Percentiles rank a stretch among this genome's conserved stretches.
phyloP scores from a whole-genome alignment of 768 basidiomycete species.

The Hygrocybe punicea region DNA sequence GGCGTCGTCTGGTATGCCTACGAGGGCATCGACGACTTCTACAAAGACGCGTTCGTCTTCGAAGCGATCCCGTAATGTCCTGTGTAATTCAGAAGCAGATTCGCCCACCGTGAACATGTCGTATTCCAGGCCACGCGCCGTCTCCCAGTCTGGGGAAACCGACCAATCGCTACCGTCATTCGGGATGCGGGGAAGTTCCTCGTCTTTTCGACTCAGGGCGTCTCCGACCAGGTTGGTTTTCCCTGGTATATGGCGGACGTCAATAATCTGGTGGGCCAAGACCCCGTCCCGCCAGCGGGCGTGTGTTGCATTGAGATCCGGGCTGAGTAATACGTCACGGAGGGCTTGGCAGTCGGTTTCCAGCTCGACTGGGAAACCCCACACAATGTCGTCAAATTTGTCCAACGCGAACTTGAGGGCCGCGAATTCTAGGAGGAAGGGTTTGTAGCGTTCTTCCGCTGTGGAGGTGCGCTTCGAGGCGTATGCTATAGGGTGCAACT shows the following conservation, averaged over 20 bases:
- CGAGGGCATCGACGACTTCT: too few species aligned
- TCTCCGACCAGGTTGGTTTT: too few species aligned
- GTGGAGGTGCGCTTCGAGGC: conserved; percentile 34
- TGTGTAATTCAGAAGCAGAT: conserved; percentile 3
- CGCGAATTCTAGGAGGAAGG: conserved; percentile 36
- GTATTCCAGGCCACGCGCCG: conserved; percentile 10
- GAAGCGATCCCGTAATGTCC: conserved; percentile 7
- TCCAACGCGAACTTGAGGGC: conserved; percentile 34
- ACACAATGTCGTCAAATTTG: conserved; percentile 25
- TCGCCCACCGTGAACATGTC: background rate
- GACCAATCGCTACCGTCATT: conserved; percentile 32
- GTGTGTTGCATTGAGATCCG: background rate
- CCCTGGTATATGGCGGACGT: conserved; percentile 18
- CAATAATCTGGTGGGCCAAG: conserved; percentile 16
- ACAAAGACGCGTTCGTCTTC: too few species aligned
- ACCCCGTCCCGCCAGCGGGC: background rate
- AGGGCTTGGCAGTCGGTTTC: conserved; percentile 39
- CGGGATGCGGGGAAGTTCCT: background rate
- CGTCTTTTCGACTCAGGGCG: conserved; percentile 11
- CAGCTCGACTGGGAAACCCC: conserved; percentile 31
- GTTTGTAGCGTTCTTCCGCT: conserved; percentile 31
- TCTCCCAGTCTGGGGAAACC: conserved; percentile 29
- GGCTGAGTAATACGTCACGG: conserved; percentile 24
- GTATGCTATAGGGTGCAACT: conserved; percentile 26
- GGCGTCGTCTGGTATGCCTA: too few species aligned